Evolutionary conservation across 2,329 filamentous ascomycete species (phyloP), one percentile per base, ranked within the genome.

Genomic region (Aureobasidium sp.): DNA sequence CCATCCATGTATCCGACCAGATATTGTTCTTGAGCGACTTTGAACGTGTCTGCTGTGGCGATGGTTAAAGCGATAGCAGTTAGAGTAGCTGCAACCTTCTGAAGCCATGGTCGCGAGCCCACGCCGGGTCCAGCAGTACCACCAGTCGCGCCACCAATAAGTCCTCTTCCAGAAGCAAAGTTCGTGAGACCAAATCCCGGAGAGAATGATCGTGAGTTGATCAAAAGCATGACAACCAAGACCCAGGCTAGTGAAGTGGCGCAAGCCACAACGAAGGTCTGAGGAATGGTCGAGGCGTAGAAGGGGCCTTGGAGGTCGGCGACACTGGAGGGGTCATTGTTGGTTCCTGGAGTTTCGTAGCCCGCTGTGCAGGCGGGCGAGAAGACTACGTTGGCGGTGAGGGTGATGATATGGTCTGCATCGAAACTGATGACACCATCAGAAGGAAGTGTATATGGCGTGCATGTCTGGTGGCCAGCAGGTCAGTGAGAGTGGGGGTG

Each of bases 121-220:
- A 97, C 91, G 61, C 87, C 92, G 61, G 95, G 87, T 55, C 91
- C 84, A 34, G 87, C 83, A 20, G 72, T 72, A 53, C 78, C 83
- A 20, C 81, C 84, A 15, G 87, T 86, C 3, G 90, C 90, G 57
- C 90, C 87, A 71, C 88, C 89, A 53, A 92, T 95, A 75, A 96
- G 92, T 63, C 91, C 90, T 70, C 89, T 85, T 48, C 93, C 90
- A 52, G 89, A 85, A 7, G 67, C 67, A 47, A 74, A 70, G 2
- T 69, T 68, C 32, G 80, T 78, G 9, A 81, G 80, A 5, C 81
- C 77, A 26, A 91, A 90, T 60, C 91, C 91, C 63, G 95, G 86
- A 65, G 96, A 87, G 73, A 94, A 96, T 3, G 94, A 96, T 57
- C 93, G 86, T n/a, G 93, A 93, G 0, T 91, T 96, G 69, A 97